Evolutionary conservation across 768 basidiomycete genomes (phyloP), one percentile per base, ranked within the genome.

Genomic region (Chalciporus sphaerocephalus): DNA sequence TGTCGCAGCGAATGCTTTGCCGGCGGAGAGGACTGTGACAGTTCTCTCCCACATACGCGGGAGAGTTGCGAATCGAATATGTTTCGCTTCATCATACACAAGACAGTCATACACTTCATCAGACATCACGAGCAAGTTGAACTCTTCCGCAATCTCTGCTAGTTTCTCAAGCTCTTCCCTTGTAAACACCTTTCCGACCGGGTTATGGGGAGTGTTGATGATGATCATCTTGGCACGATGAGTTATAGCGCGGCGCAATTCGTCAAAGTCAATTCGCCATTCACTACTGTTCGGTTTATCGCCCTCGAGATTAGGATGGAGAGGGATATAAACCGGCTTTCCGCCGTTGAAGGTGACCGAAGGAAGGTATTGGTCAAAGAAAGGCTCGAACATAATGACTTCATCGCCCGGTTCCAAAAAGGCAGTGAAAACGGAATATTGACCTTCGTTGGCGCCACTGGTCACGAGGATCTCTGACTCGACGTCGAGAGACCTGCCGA

Each of bases 41-140:
- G 96, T 99, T 35, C 96, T 83, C 54, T 97, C 90, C 94, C 94
- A 98, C 90, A 98, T 96, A 17, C 92, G 91, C 5, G 93, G 94
- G n/a, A 99, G 75, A 27, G 74, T 90, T 4, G 95, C 94, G 56
- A 98, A 87, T 43, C 95, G 85, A 44, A 93, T 73, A 65, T 99
- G 96, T 58, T 95, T 84, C 58, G 85, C 84, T 27, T 76, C 80
- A 55, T 93, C 90, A 55, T 85, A 96, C 13, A 93, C 81, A 30
- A 99, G 81, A 56, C 86, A 87, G 58, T 99, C 96, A 66, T 99
- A 99, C 66, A 99, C 96, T 81, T 99, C 96, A 66, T 99, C 96
- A 2, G 93, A 71, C 79, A 97, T 86, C 25, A 97, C 83, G 30
- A 99, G 70, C 18, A 98, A 76, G 62, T 99, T 92, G 66, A 87